These are phyloP conservation scores for Nothophoma quercina DNA, from an alignment of 2,329 filamentous ascomycete species.

Conservation along the genomic window DNA sequence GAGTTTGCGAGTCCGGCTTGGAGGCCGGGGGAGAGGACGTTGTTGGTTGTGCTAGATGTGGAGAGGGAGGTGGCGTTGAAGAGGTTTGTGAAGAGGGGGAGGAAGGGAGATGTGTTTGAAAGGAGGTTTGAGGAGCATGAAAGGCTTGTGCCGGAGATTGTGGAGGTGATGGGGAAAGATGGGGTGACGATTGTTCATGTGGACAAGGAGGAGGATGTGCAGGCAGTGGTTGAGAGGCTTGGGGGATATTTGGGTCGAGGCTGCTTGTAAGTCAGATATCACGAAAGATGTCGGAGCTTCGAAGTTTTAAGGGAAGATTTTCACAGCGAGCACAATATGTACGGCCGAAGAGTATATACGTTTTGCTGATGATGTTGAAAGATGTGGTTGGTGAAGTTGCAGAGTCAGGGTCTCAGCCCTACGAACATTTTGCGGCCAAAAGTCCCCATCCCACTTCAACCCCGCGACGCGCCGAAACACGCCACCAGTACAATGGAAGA, in stretches of 20 bases:
- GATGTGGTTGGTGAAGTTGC: slow-evolving; percentile 4
- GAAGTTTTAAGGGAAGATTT: no score
- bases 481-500: slow-evolving; percentile 69
- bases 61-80: slow-evolving; percentile 4
- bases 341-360: no score
- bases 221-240: background rate
- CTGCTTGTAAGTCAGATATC: no score
- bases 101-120: slow-evolving; percentile 20
- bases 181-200: background rate
- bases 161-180: slow-evolving; percentile 17
- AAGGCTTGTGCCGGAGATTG: slow-evolving; percentile 1
- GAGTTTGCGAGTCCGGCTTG: slow-evolving; percentile 8
- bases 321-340: no score
- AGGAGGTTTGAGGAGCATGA: slow-evolving; percentile 13
- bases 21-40: background rate
- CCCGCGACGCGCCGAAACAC: slow-evolving; percentile 21
- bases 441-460: slow-evolving; percentile 23
- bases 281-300: no score
- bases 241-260: background rate
- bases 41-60: slow-evolving; percentile 8
- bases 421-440: slow-evolving; percentile 21
- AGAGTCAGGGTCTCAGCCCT: slow-evolving; percentile 23
- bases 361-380: slow-evolving; percentile 3
- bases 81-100: slow-evolving; percentile 12
- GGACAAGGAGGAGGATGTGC: background rate